These are phyloP conservation scores for Pelargonium australe DNA, from an alignment of 441 rosid species.

Conservation along the genomic window DNA sequence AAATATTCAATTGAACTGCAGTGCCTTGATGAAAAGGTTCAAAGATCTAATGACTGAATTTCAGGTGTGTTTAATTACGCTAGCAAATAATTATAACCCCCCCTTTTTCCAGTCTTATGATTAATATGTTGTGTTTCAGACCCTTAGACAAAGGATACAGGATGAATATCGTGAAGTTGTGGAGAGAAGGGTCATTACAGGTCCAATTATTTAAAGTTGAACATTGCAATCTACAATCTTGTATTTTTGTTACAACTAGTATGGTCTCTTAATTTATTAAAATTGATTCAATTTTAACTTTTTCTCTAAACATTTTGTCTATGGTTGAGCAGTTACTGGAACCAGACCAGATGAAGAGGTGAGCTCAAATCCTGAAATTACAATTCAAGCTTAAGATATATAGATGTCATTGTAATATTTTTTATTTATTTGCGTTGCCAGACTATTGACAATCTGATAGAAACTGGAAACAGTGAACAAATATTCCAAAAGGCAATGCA, in stretches of 20 bases:
- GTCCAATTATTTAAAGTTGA: slow-evolving; percentile 21
- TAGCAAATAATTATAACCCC: background rate
- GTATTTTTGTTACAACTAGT: no score
- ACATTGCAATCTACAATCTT: no score
- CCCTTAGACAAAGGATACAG: slow-evolving; percentile 72
- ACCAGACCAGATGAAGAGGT: slow-evolving; percentile 91
- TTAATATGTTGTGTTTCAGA: slow-evolving; percentile 36
- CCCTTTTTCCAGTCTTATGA: slow-evolving; percentile 20
- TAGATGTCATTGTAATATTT: slow-evolving; percentile 22
- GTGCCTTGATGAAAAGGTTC: slow-evolving; percentile 82
- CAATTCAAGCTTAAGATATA: slow-evolving; percentile 7
- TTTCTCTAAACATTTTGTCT: slow-evolving; percentile 20
- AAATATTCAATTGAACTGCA: slow-evolving; percentile 28
- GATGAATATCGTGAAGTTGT: slow-evolving; percentile 94
- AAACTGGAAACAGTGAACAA: slow-evolving; percentile 93
- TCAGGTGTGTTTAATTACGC: slow-evolving; percentile 43
- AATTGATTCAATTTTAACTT: background rate
- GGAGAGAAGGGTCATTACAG: slow-evolving; percentile 88
- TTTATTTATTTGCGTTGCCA: slow-evolving; percentile 26
- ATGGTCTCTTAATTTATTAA: no score
- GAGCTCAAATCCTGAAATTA: slow-evolving; percentile 22
- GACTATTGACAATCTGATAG: slow-evolving; percentile 86
- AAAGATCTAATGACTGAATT: slow-evolving; percentile 90
- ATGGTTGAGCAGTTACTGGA: slow-evolving; percentile 61
- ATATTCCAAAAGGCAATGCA: slow-evolving; percentile 88